phyloP scores from a whole-genome alignment of 805 yeast species.

The Yarrowia porcina region DNA sequence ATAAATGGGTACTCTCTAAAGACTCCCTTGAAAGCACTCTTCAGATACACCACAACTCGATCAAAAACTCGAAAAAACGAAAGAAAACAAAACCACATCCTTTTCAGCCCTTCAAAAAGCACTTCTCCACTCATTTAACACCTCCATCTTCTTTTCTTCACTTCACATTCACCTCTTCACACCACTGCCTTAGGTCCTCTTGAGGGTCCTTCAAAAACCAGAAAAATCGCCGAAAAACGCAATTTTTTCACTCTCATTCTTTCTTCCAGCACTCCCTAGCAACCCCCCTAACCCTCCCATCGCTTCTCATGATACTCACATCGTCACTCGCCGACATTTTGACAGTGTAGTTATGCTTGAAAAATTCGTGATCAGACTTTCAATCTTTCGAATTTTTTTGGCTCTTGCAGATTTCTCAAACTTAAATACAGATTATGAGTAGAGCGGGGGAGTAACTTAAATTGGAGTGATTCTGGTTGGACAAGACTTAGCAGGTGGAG shows the following conservation, averaged over 20 bases:
- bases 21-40: too few relatives aligned
- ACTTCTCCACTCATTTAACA: background rate
- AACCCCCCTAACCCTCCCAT: background rate
- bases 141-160: background rate
- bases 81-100: too few relatives aligned
- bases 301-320: background rate
- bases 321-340: constrained; percentile 23
- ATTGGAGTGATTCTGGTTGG: background rate
- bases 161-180: background rate
- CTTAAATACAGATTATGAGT: background rate
- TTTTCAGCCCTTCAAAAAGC: background rate
- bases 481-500: background rate
- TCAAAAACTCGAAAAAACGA: too few relatives aligned
- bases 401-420: constrained; percentile 20
- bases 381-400: constrained; percentile 9
- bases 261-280: background rate
- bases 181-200: too few relatives aligned
- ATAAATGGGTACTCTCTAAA: too few relatives aligned
- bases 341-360: constrained; percentile 18
- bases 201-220: background rate
- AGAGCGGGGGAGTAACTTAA: background rate
- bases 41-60: too few relatives aligned
- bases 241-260: background rate
- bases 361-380: constrained; percentile 11
- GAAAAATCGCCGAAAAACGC: too few relatives aligned